Evolutionary conservation across 1,284 basidiomycete species (phyloP), one percentile per base, ranked within the genome.

Genomic region (Cystobasidium slooffiae): DNA sequence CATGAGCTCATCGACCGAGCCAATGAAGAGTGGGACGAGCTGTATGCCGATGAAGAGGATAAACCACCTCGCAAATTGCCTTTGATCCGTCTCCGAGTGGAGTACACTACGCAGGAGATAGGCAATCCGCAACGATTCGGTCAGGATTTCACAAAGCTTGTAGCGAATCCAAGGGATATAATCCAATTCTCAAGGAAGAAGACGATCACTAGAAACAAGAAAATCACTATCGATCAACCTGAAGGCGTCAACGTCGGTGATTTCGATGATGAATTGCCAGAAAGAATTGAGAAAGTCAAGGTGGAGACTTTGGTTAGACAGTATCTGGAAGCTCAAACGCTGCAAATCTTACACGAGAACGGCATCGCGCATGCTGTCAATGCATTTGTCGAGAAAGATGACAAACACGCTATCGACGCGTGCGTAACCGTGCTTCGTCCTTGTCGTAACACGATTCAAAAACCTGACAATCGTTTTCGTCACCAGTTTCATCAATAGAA

Each of bases 41-140:
- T 89, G 9, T 93, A 95, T 49, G 76, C 78, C n/a, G 77, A 77
- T 76, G 85, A 85, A 22, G 83, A 84, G 63, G 88, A 90, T 39
- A 63, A 68, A 1, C 64, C 63, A 20, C 78, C 84, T 65, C 84
- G 83, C 79, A 93, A 95, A 89, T 86, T 98, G 9, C 96, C 96
- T 0, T 87, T 99, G 43, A 86, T 99, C 63, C 88, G 96, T 14
- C 85, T 98, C 6, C 76, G 91, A 90, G 93, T 97, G 31, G 94
- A 97, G 81, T 96, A 94, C 0, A 93, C 76, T 3, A 75, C 3
- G 68, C 91, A 90, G 6, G 91, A 93, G 78, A 93, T 94, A 84
- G 92, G 91, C 61, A 99, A 99, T 82, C 93, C 95, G 14, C 91
- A 96, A 64, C 90, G 96, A 8, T 97, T 99, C 81, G 96, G 97